phyloP scores from a whole-genome alignment of 2,329 filamentous ascomycete species.

The Colletotrichum sp. region DNA sequence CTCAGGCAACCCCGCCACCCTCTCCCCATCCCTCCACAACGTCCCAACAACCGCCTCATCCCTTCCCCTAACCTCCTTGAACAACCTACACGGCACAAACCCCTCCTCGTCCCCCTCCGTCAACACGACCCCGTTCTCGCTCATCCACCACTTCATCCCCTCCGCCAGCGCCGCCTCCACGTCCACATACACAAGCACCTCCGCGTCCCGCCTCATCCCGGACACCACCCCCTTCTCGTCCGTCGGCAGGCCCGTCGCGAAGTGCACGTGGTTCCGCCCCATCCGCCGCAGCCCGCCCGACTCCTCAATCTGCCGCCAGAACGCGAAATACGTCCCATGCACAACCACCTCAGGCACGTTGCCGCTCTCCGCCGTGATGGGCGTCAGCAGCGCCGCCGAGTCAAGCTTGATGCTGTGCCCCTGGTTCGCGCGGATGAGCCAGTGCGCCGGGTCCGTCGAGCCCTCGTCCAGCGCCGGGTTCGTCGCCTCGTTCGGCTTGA shows the following conservation, averaged over 20 bases:
- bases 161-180: conserved; percentile 66
- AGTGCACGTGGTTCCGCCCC: conserved; percentile 89
- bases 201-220: conserved; percentile 80
- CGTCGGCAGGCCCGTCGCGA: conserved; percentile 74
- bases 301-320: conserved; percentile 77
- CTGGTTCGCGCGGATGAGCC: conserved; percentile 93
- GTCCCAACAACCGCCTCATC: conserved; percentile 55
- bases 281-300: conserved; percentile 81
- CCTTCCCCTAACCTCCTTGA: conserved; percentile 72
- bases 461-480: conserved; percentile 30
- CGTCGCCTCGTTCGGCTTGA: conserved; percentile 61
- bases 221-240: conserved; percentile 63
- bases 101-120: conserved; percentile 65
- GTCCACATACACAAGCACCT: conserved; percentile 81
- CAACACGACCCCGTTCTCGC: conserved; percentile 79
- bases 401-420: conserved; percentile 85
- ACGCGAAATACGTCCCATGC: conserved; percentile 87
- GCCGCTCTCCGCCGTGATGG: conserved; percentile 68
- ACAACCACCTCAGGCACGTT: conserved; percentile 73
- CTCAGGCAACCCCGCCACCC: conserved; percentile 71
- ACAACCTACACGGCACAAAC: conserved; percentile 69
- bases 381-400: conserved; percentile 71
- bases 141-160: conserved; percentile 75
- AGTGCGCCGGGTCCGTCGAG: conserved; percentile 64
- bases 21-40: conserved; percentile 73